Evolutionary conservation across 371 early-diverging fungal genomes (phyloP), one percentile per base, ranked within the genome.

Genomic region (Smittium mucronatum): DNA sequence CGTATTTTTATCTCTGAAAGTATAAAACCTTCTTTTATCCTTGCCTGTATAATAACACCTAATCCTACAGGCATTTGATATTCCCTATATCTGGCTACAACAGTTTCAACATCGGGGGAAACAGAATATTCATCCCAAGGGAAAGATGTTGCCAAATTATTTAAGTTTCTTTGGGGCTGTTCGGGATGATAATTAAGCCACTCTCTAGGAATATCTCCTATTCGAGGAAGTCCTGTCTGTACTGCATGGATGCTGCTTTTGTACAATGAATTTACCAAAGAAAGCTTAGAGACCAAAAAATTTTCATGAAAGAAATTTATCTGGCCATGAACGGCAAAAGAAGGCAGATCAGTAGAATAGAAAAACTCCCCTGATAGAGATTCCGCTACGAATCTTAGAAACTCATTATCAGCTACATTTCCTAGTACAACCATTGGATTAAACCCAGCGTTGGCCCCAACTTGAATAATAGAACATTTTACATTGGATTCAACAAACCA

Each of bases 391-490:
- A 89, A 94, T 25, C 89, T 78, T 2, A 95, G 78, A 28, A 88
- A 84, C 72, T 94, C 95, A 68, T 86, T 92, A 74, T 96, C 93
- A 47, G 89, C 87, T 2, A 94, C 87, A 73, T 89, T 88, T 0
- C 96, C 96, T 78, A 92, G 89, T 69, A 89, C 89, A 58, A 86
- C 84, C 34, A 84, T 84, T 11, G 93, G 90, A 61, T 84, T 81
- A 70, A 87, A 90, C 2, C 90, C 91, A 26, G 84, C 80, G 30
- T 79, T 70, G 2, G 87, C 88, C 0, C 96, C 95, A 8, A 93
- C 83, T 75, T 94, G 97, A 33, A 96, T 83, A 26, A 94, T 80
- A 16, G 85, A 86, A 68, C 90, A 88, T 16, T 80, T 75, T 1
- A 91, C 86, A 69, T 88, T 84, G 57, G 89, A 84, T 64, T 86